These are phyloP conservation scores for Xerocomus minutiporus DNA, from an alignment of 1,284 basidiomycete genomes.

Conservation along the genomic window DNA sequence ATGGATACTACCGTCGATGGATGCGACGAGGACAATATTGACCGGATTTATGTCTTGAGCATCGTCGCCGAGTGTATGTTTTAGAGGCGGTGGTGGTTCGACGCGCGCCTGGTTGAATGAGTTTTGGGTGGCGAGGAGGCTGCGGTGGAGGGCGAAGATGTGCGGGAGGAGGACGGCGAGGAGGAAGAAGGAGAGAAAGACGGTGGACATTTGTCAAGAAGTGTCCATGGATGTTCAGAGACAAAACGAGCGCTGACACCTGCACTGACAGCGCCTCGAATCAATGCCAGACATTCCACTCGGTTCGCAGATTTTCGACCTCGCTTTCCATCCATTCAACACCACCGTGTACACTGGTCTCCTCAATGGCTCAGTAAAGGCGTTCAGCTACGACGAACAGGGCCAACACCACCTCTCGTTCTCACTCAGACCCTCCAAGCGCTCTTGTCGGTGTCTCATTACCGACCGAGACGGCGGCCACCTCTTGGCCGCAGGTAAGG, in stretches of 20 bases:
- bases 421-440: constrained; percentile 60
- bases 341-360: constrained; percentile 74
- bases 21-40: constrained; percentile 78
- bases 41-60: constrained; percentile 54
- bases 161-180: constrained; percentile 12
- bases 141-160: constrained; percentile 11
- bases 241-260: not conserved
- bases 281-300: constrained; percentile 69
- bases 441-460: constrained; percentile 72
- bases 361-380: constrained; percentile 79
- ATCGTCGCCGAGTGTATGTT: constrained; percentile 11
- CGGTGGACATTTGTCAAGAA: constrained; percentile 25
- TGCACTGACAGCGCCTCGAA: not conserved
- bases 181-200: constrained; percentile 4
- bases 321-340: constrained; percentile 76
- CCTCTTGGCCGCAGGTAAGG: constrained; percentile 82
- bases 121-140: constrained; percentile 12
- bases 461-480: constrained; percentile 59
- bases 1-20: constrained; percentile 88
- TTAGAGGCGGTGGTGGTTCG: constrained; percentile 3
- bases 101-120: constrained; percentile 6
- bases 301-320: constrained; percentile 82
- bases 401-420: constrained; percentile 53
- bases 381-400: constrained; percentile 70
- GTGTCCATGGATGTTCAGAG: constrained; percentile 21